These are phyloP conservation scores for Cyberlindnera misumaiensis DNA, from an alignment of 805 yeast genomes.

Conservation along the genomic window DNA sequence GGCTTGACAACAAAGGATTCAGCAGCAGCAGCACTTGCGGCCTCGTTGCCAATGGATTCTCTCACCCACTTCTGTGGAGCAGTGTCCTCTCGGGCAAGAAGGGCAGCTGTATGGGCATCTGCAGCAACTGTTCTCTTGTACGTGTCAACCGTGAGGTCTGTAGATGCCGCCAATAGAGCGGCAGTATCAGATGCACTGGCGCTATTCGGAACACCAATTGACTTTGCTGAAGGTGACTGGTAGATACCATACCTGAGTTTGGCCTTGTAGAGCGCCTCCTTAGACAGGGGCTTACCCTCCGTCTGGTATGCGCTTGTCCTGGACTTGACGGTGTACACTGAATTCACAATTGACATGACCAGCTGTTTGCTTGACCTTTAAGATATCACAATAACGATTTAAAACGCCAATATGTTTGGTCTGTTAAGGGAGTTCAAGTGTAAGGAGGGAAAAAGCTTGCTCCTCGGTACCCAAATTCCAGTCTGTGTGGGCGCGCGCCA, in stretches of 20 bases:
- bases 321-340: slow-evolving; percentile 16
- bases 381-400: too few relatives aligned
- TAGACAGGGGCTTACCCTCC: slow-evolving; percentile 64
- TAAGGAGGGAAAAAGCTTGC: too few relatives aligned
- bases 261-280: slow-evolving; percentile 70
- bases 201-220: slow-evolving; percentile 57
- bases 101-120: slow-evolving; percentile 65
- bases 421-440: too few relatives aligned
- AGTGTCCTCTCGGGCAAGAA: slow-evolving; percentile 38
- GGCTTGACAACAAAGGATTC: not conserved
- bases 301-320: slow-evolving; percentile 50
- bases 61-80: slow-evolving; percentile 45
- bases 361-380: too few relatives aligned
- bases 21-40: slow-evolving; percentile 36
- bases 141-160: slow-evolving; percentile 57
- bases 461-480: too few relatives aligned
- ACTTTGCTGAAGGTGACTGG: slow-evolving; percentile 38
- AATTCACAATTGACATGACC: slow-evolving; percentile 18
- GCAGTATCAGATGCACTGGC: slow-evolving; percentile 62
- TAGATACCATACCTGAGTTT: slow-evolving; percentile 63
- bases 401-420: too few relatives aligned
- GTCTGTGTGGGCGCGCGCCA: too few relatives aligned
- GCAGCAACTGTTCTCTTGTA: slow-evolving; percentile 54
- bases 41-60: slow-evolving; percentile 42
- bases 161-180: slow-evolving; percentile 64